Conservation (phyloP, 2,329 filamentous ascomycete genomes). For the Paraphoma chrysanthemicola region DNA sequence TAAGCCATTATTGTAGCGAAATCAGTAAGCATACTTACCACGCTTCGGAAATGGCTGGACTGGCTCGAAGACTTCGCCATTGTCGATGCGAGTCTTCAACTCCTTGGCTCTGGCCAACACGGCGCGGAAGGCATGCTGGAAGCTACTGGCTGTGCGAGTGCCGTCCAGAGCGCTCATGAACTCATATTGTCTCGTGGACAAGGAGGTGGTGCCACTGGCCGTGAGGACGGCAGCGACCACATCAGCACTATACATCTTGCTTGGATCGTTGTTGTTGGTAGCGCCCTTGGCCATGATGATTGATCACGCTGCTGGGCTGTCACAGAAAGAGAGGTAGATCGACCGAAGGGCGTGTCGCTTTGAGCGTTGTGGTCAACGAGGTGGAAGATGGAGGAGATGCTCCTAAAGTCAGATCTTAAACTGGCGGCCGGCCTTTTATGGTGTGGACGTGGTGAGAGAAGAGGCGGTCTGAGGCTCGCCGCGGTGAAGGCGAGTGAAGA, state of each 20-base stretch:
- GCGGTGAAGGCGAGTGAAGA: conserved; percentile 11
- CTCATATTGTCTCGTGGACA: conserved; percentile 28
- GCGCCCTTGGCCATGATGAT: conserved; percentile 24
- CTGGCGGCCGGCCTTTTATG: neutral
- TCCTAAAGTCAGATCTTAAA: too few species aligned
- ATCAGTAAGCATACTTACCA: conserved; percentile 17
- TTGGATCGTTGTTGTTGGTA: neutral
- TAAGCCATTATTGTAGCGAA: too few species aligned
- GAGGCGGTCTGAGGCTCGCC: conserved; percentile 3
- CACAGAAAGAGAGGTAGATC: neutral
- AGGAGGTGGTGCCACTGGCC: conserved; percentile 23
- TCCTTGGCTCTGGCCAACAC: conserved; percentile 34
- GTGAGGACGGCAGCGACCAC: conserved; percentile 33
- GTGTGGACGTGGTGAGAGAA: conserved; percentile 6
- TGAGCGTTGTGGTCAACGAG: too few species aligned
- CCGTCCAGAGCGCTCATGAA: conserved; percentile 40
- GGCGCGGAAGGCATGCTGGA: conserved; percentile 36
- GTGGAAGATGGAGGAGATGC: too few species aligned
- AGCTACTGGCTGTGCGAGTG: conserved; percentile 25
- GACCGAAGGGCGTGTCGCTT: neutral
- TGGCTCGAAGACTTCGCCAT: conserved; percentile 30
- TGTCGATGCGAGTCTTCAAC: conserved; percentile 31
- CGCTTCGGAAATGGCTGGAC: conserved; percentile 32
- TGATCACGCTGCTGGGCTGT: neutral
- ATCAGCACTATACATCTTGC: conserved; percentile 30